Evolutionary conservation across 495 filamentous ascomycete genomes (phyloP).

Genomic region (Penicillium taxi): DNA sequence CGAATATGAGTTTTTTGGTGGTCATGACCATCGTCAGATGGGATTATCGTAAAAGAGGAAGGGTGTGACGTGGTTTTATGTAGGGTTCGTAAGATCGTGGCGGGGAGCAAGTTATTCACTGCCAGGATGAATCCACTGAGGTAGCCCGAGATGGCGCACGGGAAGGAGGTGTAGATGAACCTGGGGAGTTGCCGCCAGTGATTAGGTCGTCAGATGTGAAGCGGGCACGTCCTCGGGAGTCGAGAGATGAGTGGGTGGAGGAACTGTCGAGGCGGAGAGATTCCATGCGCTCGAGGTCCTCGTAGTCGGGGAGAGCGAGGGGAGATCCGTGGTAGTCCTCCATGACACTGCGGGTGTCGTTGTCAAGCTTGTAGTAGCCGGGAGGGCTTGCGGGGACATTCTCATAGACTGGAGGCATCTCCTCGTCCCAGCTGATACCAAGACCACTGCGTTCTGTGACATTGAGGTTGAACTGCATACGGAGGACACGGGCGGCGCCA

Average conservation of each 20-base stretch:
- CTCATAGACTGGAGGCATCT: constrained; percentile 89
- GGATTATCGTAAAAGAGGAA: constrained; percentile 11
- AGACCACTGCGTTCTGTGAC: constrained; percentile 80
- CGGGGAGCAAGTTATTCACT: constrained; percentile 9
- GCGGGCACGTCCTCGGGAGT: constrained; percentile 13
- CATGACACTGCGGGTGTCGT: constrained; percentile 29
- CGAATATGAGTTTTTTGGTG: too few species aligned
- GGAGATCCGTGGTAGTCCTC: constrained; percentile 41
- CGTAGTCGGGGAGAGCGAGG: constrained; percentile 33
- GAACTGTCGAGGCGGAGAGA: constrained; percentile 33
- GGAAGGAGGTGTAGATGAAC: constrained; percentile 14
- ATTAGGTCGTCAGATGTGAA: constrained; percentile 21
- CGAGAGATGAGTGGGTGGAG: constrained; percentile 30
- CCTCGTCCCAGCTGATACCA: constrained; percentile 95
- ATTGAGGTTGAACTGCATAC: constrained; percentile 80
- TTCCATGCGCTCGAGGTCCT: constrained; percentile 39
- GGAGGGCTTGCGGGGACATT: constrained; percentile 87
- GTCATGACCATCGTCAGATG: constrained; percentile 1
- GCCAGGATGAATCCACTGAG: constrained; percentile 17
- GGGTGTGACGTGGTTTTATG: background rate
- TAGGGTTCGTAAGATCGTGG: constrained; percentile 19
- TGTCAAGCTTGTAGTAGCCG: constrained; percentile 53
- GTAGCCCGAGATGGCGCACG: constrained; percentile 15
- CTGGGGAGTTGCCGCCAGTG: constrained; percentile 15
- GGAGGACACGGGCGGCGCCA: constrained; percentile 79